Evolutionary conservation across 2,329 filamentous ascomycete species (phyloP).

Genomic region (Pseudofabraea citricarpa): DNA sequence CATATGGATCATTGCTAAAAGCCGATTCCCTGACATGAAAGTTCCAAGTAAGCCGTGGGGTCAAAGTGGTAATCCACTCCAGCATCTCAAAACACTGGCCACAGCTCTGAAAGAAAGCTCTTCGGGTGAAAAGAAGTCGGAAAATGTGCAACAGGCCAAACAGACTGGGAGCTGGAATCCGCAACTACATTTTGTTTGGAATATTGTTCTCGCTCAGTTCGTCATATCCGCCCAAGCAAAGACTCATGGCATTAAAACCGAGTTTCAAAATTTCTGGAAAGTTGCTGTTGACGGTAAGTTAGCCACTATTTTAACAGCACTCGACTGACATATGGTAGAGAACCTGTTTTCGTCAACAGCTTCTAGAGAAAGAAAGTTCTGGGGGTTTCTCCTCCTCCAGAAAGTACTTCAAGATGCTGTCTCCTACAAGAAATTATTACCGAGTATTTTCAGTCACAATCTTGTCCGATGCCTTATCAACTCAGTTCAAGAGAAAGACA

Average conservation of each 20-base stretch:
- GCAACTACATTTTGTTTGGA: slow-evolving; percentile 85
- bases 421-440: slow-evolving; percentile 43
- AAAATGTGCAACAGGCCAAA: slow-evolving; percentile 32
- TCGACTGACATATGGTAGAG: slow-evolving; percentile 43
- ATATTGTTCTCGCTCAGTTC: slow-evolving; percentile 62
- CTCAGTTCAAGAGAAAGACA: slow-evolving; percentile 71
- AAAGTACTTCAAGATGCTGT: slow-evolving; percentile 59
- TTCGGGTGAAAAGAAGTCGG: slow-evolving; percentile 45
- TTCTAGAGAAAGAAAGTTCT: slow-evolving; percentile 85
- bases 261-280: slow-evolving; percentile 78
- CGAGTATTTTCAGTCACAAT: slow-evolving; percentile 73
- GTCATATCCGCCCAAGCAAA: slow-evolving; percentile 27
- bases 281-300: slow-evolving; percentile 77
- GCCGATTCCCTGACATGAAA: slow-evolving; percentile 58
- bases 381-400: slow-evolving; percentile 83
- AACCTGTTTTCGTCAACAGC: slow-evolving; percentile 77
- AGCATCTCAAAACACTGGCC: slow-evolving; percentile 64
- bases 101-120: slow-evolving; percentile 76
- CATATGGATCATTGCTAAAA: slow-evolving; percentile 72
- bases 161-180: slow-evolving; percentile 70
- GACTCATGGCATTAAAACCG: slow-evolving; percentile 23
- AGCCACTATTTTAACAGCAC: background rate
- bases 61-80: slow-evolving; percentile 64
- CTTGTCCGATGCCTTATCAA: slow-evolving; percentile 78
- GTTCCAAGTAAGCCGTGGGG: slow-evolving; percentile 68